phyloP scores from a whole-genome alignment of 2,329 filamentous ascomycete genomes.

The Diplodia sapinea region DNA sequence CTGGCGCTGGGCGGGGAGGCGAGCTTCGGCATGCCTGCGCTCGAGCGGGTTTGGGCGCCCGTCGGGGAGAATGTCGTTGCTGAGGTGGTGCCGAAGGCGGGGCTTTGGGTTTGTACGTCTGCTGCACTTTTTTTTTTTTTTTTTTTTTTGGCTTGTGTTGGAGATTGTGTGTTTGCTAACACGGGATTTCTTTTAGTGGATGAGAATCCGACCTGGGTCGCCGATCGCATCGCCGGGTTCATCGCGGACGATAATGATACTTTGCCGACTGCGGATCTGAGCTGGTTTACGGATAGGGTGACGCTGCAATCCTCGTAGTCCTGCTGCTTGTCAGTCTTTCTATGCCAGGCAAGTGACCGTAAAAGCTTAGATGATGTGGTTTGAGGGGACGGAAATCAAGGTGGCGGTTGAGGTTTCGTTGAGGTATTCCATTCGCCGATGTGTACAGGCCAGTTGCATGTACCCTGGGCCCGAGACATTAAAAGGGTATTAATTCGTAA shows the following conservation, averaged over 20 bases:
- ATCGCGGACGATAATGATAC: constrained; percentile 33
- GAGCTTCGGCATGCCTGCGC: constrained; percentile 37
- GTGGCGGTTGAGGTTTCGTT: not conserved
- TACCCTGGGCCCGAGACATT: not conserved
- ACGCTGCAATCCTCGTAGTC: constrained; percentile 25
- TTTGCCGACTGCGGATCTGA: constrained; percentile 34
- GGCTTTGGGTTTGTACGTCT: constrained; percentile 47
- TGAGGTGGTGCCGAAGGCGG: constrained; percentile 47
- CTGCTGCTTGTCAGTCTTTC: not conserved
- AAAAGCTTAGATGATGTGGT: too few relatives aligned
- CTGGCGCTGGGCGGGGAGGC: constrained; percentile 48
- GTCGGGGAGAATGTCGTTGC: constrained; percentile 39
- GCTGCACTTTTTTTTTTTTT: not conserved
- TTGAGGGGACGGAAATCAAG: not conserved
- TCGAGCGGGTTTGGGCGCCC: constrained; percentile 34
- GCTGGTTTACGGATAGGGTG: constrained; percentile 34
- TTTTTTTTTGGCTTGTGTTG: not conserved
- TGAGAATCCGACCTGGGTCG: constrained; percentile 38
- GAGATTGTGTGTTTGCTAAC: too few relatives aligned
- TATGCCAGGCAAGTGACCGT: not conserved
- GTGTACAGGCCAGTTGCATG: not conserved
- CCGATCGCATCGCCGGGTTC: constrained; percentile 34
- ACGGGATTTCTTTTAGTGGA: constrained; percentile 25
- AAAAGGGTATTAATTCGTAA: constrained; percentile 5
- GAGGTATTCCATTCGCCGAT: not conserved